Base-by-base conservation (phyloP, 2,329 filamentous ascomycete genomes). In the Nigrospora sphaerica region DNA sequence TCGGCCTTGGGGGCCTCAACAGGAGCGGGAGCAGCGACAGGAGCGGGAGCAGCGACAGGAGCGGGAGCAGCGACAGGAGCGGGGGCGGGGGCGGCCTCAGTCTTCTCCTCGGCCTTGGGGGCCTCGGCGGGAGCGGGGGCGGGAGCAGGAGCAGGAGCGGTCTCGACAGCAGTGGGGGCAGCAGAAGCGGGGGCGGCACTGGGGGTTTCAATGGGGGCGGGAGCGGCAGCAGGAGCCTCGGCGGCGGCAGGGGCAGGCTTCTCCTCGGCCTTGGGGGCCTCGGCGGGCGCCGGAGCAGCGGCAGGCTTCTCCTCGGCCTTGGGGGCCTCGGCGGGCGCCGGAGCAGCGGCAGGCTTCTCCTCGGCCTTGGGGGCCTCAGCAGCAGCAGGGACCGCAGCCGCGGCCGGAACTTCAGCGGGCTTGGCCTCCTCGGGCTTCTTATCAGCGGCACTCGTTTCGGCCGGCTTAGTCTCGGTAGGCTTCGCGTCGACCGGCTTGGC, bases 161-260 rank as follows among this genome's bases (percentile, higher is more conserved):
- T n/a, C n/a, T n/a, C n/a, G n/a, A n/a, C n/a, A n/a, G n/a, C n/a
- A n/a, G n/a, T n/a, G n/a, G n/a, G n/a, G n/a, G n/a, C n/a, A n/a
- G n/a, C n/a, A n/a, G n/a, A n/a, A n/a, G n/a, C n/a, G n/a, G n/a
- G n/a, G n/a, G n/a, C n/a, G n/a, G n/a, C n/a, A n/a, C n/a, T n/a
- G n/a, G n/a, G n/a, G n/a, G n/a, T n/a, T n/a, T n/a, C n/a, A n/a
- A n/a, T n/a, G n/a, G n/a, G n/a, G n/a, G n/a, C n/a, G n/a, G n/a
- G n/a, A n/a, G n/a, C n/a, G n/a, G n/a, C n/a, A 16, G 49, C 50
- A 3, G 54, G 45, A 38, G 57, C 48, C 34, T 53, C 51, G 16
- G 36, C 52, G n/a, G 50, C 17, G 19, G 47, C 32, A 7, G 46
- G 48, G 12, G 50, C 39, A 39, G 36, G 34, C 42, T 50, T 44